Conservation (phyloP, 176 grass and related monocot species). For the Puya raimondii region DNA sequence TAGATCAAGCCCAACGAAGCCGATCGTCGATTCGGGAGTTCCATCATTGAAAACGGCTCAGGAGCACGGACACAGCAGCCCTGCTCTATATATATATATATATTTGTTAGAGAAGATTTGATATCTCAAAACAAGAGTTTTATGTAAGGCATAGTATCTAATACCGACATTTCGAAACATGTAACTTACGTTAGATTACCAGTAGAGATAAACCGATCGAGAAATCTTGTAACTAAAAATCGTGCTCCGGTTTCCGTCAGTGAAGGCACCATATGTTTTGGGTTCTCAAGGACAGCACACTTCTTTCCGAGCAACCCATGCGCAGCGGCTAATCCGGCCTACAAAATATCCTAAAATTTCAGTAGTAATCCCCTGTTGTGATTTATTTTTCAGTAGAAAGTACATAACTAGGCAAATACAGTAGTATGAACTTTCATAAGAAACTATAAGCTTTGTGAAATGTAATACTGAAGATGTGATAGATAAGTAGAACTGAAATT, state of each 20-base stretch:
- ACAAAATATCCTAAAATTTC: neutral
- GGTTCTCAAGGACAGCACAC: slow-evolving; percentile 37
- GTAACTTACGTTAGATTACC: slow-evolving; percentile 71
- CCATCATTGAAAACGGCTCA: too few relatives aligned
- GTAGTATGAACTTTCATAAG: neutral
- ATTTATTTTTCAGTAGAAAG: neutral
- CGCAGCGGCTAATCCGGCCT: slow-evolving; percentile 66
- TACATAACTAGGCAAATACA: neutral
- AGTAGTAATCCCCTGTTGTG: neutral
- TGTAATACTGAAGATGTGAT: neutral
- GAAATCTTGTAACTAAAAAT: slow-evolving; percentile 69
- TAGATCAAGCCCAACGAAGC: too few relatives aligned
- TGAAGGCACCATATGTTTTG: slow-evolving; percentile 67
- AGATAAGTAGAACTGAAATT: neutral
- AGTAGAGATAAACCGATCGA: slow-evolving; percentile 45
- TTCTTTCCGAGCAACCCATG: slow-evolving; percentile 36
- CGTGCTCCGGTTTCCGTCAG: slow-evolving; percentile 55
- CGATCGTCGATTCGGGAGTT: too few relatives aligned
- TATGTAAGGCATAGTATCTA: too few relatives aligned
- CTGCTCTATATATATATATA: too few relatives aligned
- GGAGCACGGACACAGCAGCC: too few relatives aligned
- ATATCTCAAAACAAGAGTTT: neutral
- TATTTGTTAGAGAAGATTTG: neutral
- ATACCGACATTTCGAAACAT: neutral
- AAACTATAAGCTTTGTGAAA: too few relatives aligned